phyloP scores from a whole-genome alignment of 2,329 filamentous ascomycete genomes.

The Diaporthe caulivora region DNA sequence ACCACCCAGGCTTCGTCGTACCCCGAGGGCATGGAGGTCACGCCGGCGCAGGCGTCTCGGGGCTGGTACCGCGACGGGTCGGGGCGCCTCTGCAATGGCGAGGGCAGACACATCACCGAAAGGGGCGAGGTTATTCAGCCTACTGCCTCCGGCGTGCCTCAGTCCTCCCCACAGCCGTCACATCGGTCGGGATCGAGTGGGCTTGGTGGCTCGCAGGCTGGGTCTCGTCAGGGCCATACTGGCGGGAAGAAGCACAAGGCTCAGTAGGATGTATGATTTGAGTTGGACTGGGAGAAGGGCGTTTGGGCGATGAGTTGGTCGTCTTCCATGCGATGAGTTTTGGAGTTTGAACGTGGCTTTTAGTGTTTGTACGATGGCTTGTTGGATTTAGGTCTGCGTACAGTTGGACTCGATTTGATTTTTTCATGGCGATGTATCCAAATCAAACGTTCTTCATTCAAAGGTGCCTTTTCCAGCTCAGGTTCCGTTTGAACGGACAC shows the following conservation, averaged over 20 bases:
- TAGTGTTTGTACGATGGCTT: background rate
- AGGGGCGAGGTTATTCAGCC: background rate
- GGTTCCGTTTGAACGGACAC: no score
- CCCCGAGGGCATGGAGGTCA: background rate
- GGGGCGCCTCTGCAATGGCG: background rate
- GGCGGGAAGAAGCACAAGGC: background rate
- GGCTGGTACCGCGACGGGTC: background rate
- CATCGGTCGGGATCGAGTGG: background rate
- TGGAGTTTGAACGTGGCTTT: background rate
- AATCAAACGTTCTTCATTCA: no score
- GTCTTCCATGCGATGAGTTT: background rate
- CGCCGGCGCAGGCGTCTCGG: background rate
- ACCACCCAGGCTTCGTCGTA: constrained; percentile 8
- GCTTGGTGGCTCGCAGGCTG: background rate
- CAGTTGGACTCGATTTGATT: background rate
- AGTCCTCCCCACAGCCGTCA: background rate
- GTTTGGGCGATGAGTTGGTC: no score
- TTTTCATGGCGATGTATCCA: background rate
- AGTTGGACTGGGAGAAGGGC: background rate
- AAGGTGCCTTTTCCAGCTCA: background rate
- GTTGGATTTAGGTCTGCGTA: background rate
- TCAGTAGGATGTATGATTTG: background rate
- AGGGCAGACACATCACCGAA: background rate
- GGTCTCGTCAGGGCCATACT: background rate
- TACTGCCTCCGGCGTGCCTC: background rate